These are phyloP conservation scores for Xylariales sp. DNA, from an alignment of 2,329 filamentous ascomycete species.

Conservation along the genomic window DNA sequence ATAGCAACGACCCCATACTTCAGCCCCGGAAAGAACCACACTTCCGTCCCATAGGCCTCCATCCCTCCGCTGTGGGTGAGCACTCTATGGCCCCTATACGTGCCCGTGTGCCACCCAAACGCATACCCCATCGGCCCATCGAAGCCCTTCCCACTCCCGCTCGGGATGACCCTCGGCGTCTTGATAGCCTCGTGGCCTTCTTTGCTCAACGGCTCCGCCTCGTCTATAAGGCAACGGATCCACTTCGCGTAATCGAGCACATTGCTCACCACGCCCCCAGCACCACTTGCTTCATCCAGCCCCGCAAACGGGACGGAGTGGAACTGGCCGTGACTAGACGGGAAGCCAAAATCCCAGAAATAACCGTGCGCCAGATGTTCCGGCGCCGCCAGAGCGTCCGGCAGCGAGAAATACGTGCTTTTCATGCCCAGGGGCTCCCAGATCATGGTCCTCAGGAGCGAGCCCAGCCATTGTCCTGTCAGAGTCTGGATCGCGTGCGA, in stretches of 20 bases:
- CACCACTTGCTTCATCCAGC: conserved; percentile 30
- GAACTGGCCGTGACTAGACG: conserved; percentile 15
- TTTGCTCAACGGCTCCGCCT: conserved; percentile 28
- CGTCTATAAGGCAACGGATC: conserved; percentile 42
- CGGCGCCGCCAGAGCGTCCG: conserved; percentile 23
- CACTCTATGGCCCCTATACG: conserved; percentile 38
- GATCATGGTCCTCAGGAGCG: conserved; percentile 33
- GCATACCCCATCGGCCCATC: conserved; percentile 33
- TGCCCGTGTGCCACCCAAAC: conserved; percentile 33
- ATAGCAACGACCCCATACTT: conserved; percentile 38
- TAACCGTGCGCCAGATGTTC: conserved; percentile 37
- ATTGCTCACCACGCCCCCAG: conserved; percentile 39
- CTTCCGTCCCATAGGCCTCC: conserved; percentile 37
- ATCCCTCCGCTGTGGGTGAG: conserved; percentile 39
- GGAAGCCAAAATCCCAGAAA: conserved; percentile 29
- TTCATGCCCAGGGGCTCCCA: conserved; percentile 42
- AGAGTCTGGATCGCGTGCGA: conserved; percentile 41
- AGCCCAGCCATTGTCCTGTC: conserved; percentile 32
- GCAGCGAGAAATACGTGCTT: conserved; percentile 30
- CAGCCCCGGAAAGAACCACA: conserved; percentile 40
- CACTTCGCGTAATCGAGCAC: conserved; percentile 48
- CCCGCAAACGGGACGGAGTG: conserved; percentile 20
- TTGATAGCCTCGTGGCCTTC: conserved; percentile 28
- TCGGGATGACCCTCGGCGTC: conserved; percentile 26
- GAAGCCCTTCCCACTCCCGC: conserved; percentile 16